Base-by-base conservation (phyloP, 2,329 filamentous ascomycete species). In the Aspergillus sp. region DNA sequence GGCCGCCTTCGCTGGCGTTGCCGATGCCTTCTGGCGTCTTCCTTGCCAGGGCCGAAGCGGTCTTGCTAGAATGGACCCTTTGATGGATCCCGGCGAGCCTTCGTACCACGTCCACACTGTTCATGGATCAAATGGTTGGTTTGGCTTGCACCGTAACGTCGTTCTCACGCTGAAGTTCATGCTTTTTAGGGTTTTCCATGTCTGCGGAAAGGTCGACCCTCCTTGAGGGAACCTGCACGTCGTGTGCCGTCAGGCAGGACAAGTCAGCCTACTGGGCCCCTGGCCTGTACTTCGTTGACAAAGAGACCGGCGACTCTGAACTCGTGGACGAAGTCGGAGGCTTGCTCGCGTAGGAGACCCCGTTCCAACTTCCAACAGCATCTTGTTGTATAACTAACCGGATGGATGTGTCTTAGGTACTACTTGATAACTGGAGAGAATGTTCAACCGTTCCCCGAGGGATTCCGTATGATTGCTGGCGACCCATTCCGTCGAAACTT, bases 181-280 rank as follows among this genome's bases (percentile, higher is more conserved):
- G 6, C 3, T 14, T 14, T 4, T 46, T 66, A 93, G 90, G 82
- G 48, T 90, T 96, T 69, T 79, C 80, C 50, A 77, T 84, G 61
- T 77, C 73, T n/a, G 77, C 87, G 14, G 80, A 75, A 41, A 86
- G 80, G 64, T 77, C 82, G 0, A 78, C 84, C 41, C 82, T 96
- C 14, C 68, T 81, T 4, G 73, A 68, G 15, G 86, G 83, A 46
- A 77, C 86, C 62, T 96, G 92, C 77, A 95, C 91, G 1, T 93
- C 90, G 11, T 96, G 91, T 72, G 85, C 83, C 56, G 89, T 96
- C 43, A 86, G 80, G 39, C 82, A 93, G 76, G 92, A 96, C 76
- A 89, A 87, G 77, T 96, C 91, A n/a, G 87, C 86, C 33, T 96
- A 96, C 78, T 96, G 91, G 90, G 85, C 86, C 52, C 92, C 92